Base-by-base conservation (phyloP, 139 green algal species). In the Asterochloris sp. region DNA sequence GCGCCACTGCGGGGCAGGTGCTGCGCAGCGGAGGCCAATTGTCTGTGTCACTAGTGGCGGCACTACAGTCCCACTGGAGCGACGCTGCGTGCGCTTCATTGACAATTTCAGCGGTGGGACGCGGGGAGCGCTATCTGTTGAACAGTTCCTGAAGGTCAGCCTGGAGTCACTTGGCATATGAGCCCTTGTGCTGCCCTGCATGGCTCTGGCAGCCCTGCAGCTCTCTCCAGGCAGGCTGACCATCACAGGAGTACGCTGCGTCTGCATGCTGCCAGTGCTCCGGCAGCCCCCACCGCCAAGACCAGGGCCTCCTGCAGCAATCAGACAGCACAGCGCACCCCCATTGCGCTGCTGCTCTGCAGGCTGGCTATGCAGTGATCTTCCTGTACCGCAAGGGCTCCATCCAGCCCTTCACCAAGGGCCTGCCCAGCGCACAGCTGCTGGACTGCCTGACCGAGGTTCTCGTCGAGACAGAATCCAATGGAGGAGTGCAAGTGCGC, bases 21-120 rank as follows among this genome's bases (percentile, higher is more conserved):
- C 60, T 17, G 24, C 68, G 10, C 16, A 47, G 24, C 62, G 62
- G 9, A 63, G 62, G 16, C 87, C 87, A 23, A 81, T 92, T n/a
- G 89, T 89, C 12, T 88, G 85, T 26, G 90, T 99, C 8, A 98
- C 97, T 0, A 98, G 93, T 13, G 97, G 97, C 13, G 97, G 97
- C 29, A 99, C 97, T 15, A 97, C 94, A 10, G 96, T 99, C 12
- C 97, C 97, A 0, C 82, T 99, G 24, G 97, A 99, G 87, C 85
- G 90, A 62, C 92, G 91, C 66, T 98, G 94, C 78, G 96, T 99
- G 13, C 89, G 97, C 10, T 99, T 98, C 83, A 97, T 99, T 29
- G 97, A 99, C 86, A 99, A 99, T 87, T 99, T 99, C 85, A 94
- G 87, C 73, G 90, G 89, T 0, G 97, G 97, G 0, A 97, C 89